Conservation (phyloP, 306 rosid genomes). For the Arachis stenosperma region DNA sequence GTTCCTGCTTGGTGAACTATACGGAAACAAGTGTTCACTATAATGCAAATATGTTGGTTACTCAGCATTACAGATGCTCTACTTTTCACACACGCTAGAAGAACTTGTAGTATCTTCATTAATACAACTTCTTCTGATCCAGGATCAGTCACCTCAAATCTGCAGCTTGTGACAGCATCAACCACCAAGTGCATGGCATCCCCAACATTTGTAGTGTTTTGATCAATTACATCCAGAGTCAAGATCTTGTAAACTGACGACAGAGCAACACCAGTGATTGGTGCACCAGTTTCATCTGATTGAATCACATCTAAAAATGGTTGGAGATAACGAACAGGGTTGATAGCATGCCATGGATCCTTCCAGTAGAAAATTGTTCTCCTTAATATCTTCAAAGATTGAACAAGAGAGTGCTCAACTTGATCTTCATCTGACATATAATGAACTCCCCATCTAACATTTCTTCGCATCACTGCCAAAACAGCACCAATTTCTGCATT, state of each 20-base stretch:
- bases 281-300: conserved; percentile 97
- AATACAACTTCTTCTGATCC: conserved; percentile 95
- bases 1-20: conserved; percentile 96
- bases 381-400: conserved; percentile 79
- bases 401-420: conserved; percentile 85
- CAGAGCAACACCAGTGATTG: conserved; percentile 91
- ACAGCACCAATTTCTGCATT: conserved; percentile 97
- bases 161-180: conserved; percentile 94
- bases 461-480: conserved; percentile 96
- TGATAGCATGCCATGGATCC: conserved; percentile 79
- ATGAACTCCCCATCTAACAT: conserved; percentile 95
- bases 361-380: conserved; percentile 83
- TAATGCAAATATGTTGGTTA: conserved; percentile 91
- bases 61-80: conserved; percentile 88
- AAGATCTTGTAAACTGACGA: conserved; percentile 92
- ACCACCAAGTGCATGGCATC: conserved; percentile 93
- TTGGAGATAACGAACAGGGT: conserved; percentile 82
- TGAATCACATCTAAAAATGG: conserved; percentile 93
- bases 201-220: conserved; percentile 72
- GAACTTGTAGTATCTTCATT: conserved; percentile 94
- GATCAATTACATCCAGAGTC: conserved; percentile 86
- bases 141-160: conserved; percentile 99
- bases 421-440: conserved; percentile 94
- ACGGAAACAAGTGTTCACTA: conserved; percentile 93
- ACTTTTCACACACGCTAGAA: conserved; percentile 90